These are phyloP conservation scores for Garcia nutans DNA, from an alignment of 345 rosid genomes.

Conservation along the genomic window DNA sequence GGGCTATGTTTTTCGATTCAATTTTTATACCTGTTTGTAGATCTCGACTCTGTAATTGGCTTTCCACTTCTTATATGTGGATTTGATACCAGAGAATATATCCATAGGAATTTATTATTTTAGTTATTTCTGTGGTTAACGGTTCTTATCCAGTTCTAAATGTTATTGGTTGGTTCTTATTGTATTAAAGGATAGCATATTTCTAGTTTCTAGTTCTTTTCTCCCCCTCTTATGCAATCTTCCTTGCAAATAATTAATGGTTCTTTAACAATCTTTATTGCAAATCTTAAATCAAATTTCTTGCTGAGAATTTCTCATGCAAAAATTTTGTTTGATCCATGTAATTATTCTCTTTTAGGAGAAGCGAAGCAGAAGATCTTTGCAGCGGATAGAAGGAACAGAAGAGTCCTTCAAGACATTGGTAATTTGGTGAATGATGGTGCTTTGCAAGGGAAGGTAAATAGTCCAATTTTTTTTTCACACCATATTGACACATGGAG, in stretches of 20 bases:
- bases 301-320: neutral
- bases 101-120: too few relatives aligned
- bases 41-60: neutral
- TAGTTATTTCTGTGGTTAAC: neutral
- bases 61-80: neutral
- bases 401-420: constrained; percentile 71
- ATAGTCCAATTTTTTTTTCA: neutral
- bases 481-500: neutral
- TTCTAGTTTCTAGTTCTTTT: neutral
- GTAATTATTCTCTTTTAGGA: constrained; percentile 21
- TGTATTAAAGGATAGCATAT: neutral
- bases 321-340: neutral
- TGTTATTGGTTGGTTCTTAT: neutral
- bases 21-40: neutral
- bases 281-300: neutral
- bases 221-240: neutral
- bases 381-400: constrained; percentile 47
- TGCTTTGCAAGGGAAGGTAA: constrained; percentile 52
- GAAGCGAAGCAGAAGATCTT: constrained; percentile 51
- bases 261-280: neutral
- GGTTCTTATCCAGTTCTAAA: too few relatives aligned
- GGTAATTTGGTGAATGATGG: constrained; percentile 61
- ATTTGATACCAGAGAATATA: too few relatives aligned
- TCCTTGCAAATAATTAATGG: neutral
- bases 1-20: neutral